These are phyloP conservation scores for Penicillium riverlandense DNA, from an alignment of 495 filamentous ascomycete species.

Conservation along the genomic window DNA sequence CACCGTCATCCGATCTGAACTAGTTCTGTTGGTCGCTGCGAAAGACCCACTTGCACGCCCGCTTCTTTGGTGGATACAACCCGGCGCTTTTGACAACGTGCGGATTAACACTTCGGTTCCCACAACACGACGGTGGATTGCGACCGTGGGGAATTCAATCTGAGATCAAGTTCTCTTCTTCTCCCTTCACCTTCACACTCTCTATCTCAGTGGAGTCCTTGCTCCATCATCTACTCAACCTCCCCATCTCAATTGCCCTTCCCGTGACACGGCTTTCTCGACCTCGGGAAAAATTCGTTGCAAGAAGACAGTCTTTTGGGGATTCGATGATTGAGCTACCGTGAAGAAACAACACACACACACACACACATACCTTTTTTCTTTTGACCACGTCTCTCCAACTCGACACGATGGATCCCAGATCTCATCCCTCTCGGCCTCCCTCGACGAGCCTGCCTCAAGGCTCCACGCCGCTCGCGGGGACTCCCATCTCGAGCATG, in stretches of 20 bases:
- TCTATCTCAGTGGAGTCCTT: slow-evolving; percentile 14
- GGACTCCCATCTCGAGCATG: slow-evolving; percentile 40
- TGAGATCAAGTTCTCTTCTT: slow-evolving; percentile 35
- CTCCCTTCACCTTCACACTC: slow-evolving; percentile 18
- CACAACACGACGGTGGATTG: slow-evolving; percentile 34
- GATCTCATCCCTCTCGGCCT: slow-evolving; percentile 49
- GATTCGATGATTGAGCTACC: slow-evolving; percentile 44
- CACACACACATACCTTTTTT: no score
- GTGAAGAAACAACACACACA: slow-evolving; percentile 15
- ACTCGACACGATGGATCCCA: slow-evolving; percentile 42
- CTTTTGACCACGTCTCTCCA: slow-evolving; percentile 19
- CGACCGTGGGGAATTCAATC: slow-evolving; percentile 34
- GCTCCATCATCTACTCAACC: background rate
- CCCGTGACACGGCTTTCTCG: slow-evolving; percentile 13
- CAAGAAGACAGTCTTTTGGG: slow-evolving; percentile 4
- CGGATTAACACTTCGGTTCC: slow-evolving; percentile 39
- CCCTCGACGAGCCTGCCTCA: slow-evolving; percentile 52
- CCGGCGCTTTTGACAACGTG: slow-evolving; percentile 39
- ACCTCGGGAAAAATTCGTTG: slow-evolving; percentile 12
- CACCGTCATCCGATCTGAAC: slow-evolving; percentile 14
- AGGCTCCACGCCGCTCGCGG: slow-evolving; percentile 38
- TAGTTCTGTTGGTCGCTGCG: slow-evolving; percentile 31
- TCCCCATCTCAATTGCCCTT: slow-evolving; percentile 8
- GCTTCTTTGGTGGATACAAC: slow-evolving; percentile 41
- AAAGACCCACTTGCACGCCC: slow-evolving; percentile 40